phyloP scores from a whole-genome alignment of 2,329 filamentous ascomycete species.

The Sporothrix variecibatus region DNA sequence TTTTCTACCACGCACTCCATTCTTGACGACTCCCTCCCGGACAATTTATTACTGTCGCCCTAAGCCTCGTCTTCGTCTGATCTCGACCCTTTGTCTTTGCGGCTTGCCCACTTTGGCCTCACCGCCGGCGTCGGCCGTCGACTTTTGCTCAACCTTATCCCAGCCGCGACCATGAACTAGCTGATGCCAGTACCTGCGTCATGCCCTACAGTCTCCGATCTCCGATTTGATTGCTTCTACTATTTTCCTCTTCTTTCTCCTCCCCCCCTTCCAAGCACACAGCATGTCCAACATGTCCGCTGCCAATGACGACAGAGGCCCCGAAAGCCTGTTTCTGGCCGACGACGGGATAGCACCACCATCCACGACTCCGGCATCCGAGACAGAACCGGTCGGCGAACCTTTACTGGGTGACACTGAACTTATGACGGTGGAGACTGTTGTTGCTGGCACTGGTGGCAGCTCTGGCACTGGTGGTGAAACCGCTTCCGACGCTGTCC shows the following conservation, averaged over 20 bases:
- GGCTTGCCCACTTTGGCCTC: constrained; percentile 2
- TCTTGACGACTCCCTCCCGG: neutral
- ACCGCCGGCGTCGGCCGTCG: neutral
- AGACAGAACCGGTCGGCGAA: neutral
- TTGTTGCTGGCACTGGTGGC: neutral
- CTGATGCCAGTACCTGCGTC: neutral
- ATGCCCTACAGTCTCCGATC: neutral
- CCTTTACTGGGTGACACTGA: neutral
- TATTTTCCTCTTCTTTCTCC: neutral
- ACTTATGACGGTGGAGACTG: neutral
- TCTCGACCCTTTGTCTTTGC: too few species aligned
- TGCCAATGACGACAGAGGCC: neutral
- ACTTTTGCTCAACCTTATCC: neutral
- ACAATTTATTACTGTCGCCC: neutral
- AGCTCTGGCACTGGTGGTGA: neutral
- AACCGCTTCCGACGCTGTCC: neutral
- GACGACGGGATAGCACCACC: neutral
- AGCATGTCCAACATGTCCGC: neutral
- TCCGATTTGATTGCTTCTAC: neutral
- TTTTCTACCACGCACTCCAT: neutral
- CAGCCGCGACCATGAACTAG: constrained; percentile 8
- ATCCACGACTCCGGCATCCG: neutral
- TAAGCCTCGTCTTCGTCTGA: neutral
- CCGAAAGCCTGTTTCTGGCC: neutral
- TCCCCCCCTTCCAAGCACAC: neutral